Percentiles rank a stretch among this genome's conserved stretches.
Conservation (phyloP, 2,329 filamentous ascomycete genomes). For the Drechslerella coelobrocha region DNA sequence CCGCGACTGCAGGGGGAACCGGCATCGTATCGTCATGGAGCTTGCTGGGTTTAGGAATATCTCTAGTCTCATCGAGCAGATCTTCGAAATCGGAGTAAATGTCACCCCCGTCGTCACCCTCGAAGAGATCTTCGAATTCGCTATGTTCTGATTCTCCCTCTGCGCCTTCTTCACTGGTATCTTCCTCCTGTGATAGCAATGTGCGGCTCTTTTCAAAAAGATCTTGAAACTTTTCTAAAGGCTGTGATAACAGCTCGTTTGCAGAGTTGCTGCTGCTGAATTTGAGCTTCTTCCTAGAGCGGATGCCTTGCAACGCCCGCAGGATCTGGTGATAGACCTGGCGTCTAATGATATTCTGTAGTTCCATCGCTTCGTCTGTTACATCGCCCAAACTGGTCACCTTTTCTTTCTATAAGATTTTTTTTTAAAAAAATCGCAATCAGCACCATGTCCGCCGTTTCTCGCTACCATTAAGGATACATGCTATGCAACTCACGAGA, state of each 20-base stretch:
- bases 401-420: conserved; percentile 27
- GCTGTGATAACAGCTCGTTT: conserved; percentile 29
- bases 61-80: conserved; percentile 22
- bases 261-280: conserved; percentile 18
- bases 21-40: conserved; percentile 13
- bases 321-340: conserved; percentile 41
- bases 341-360: conserved; percentile 24
- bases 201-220: conserved; percentile 28
- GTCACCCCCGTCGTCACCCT: conserved; percentile 10
- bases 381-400: not conserved
- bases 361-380: conserved; percentile 24
- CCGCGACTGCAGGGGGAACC: conserved; percentile 8
- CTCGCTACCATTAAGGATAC: not conserved
- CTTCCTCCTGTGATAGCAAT: conserved; percentile 19
- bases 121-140: conserved; percentile 46
- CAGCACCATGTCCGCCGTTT: no score
- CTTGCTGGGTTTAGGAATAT: not conserved
- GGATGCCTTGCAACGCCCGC: conserved; percentile 23
- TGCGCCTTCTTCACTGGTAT: not conserved
- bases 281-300: conserved; percentile 15
- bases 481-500: conserved; percentile 11
- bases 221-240: conserved; percentile 44
- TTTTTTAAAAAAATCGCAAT: not conserved
- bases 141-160: conserved; percentile 14
- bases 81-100: conserved; percentile 50